phyloP scores from a whole-genome alignment of 345 rosid species.

The Bruguiera parviflora region DNA sequence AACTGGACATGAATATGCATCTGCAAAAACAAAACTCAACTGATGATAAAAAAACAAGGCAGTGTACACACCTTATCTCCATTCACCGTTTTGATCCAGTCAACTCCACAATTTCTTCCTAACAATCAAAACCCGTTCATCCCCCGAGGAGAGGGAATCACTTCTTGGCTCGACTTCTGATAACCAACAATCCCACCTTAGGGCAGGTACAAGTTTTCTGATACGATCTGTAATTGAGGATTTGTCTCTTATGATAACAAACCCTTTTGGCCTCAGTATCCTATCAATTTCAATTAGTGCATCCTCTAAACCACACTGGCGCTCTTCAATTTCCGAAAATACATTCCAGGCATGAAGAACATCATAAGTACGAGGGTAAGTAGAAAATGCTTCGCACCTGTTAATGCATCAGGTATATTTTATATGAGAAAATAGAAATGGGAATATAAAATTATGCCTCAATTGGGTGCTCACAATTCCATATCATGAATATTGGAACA shows the following conservation, averaged over 20 bases:
- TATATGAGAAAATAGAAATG: not conserved
- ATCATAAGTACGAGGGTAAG: constrained; percentile 92
- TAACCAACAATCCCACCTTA: constrained; percentile 84
- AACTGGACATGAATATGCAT: not conserved
- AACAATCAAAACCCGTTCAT: constrained; percentile 73
- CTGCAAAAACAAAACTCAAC: not conserved
- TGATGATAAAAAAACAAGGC: not conserved
- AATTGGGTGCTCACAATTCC: not conserved
- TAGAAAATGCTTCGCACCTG: constrained; percentile 95
- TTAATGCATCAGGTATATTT: constrained; percentile 3
- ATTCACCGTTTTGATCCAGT: constrained; percentile 1
- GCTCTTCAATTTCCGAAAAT: constrained; percentile 56
- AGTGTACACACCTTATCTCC: not conserved
- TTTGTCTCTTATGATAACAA: constrained; percentile 81
- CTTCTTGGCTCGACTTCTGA: constrained; percentile 68
- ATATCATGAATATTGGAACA: not conserved
- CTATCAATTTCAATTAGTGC: constrained; percentile 86
- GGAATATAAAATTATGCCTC: not conserved
- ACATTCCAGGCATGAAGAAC: constrained; percentile 89
- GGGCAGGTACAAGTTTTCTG: constrained; percentile 48
- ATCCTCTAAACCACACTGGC: constrained; percentile 71
- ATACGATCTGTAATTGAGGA: constrained; percentile 51
- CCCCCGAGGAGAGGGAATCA: constrained; percentile 59
- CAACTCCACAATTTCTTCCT: constrained; percentile 66
- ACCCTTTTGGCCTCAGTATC: constrained; percentile 80